phyloP scores from a whole-genome alignment of 768 basidiomycete species.

The Pleurotus cornucopiae region DNA sequence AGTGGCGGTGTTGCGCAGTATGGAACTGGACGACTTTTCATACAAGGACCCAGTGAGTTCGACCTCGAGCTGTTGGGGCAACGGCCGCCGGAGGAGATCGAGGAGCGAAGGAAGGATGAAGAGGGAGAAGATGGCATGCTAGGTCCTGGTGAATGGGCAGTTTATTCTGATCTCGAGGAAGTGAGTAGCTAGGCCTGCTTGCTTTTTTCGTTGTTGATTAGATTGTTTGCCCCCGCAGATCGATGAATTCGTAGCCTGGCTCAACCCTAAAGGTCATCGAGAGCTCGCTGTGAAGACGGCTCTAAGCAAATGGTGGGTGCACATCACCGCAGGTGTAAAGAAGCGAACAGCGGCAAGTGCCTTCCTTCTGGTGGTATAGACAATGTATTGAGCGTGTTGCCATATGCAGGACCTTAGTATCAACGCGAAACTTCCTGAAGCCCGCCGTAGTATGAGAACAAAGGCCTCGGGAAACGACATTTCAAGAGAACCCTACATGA shows the following conservation, averaged over 20 bases:
- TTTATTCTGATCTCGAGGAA: slow-evolving; percentile 83
- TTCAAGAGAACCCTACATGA: slow-evolving; percentile 80
- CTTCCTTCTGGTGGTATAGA: no score
- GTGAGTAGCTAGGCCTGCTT: slow-evolving; percentile 36
- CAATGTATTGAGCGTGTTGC: slow-evolving; percentile 10
- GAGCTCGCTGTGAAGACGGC: slow-evolving; percentile 77
- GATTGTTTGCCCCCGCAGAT: slow-evolving; percentile 42
- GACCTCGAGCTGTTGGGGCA: slow-evolving; percentile 71
- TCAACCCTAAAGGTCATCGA: slow-evolving; percentile 88
- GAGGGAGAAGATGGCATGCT: slow-evolving; percentile 78
- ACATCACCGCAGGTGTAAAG: slow-evolving; percentile 75
- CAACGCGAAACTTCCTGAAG: slow-evolving; percentile 70
- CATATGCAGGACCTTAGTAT: slow-evolving; percentile 59
- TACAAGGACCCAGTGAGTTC: slow-evolving; percentile 87
- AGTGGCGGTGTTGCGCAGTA: slow-evolving; percentile 78
- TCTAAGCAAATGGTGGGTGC: slow-evolving; percentile 80
- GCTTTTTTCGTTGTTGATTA: slow-evolving; percentile 10
- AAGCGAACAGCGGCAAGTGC: slow-evolving; percentile 66
- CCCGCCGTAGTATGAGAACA: slow-evolving; percentile 72
- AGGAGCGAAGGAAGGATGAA: slow-evolving; percentile 62
- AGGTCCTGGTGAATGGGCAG: slow-evolving; percentile 82
- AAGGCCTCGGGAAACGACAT: slow-evolving; percentile 60
- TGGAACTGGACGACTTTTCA: slow-evolving; percentile 84
- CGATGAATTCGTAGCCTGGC: slow-evolving; percentile 80
- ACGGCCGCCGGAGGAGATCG: slow-evolving; percentile 55